Conservation (phyloP, 163 green algal species). For the Prototheca cutis region DNA sequence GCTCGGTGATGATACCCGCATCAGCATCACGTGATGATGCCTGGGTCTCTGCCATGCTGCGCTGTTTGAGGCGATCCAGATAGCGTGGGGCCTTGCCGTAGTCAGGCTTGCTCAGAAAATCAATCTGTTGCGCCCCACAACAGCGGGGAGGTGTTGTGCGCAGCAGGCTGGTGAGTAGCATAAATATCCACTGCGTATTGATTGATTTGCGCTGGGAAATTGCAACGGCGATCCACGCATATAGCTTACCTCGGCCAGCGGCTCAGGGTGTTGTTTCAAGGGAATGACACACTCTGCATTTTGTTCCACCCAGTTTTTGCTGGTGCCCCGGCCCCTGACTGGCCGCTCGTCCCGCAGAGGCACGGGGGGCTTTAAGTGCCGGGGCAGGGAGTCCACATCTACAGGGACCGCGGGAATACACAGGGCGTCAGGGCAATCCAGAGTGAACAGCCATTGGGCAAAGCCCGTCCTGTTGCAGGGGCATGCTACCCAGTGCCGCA, state of each 20-base stretch:
- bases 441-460: no score
- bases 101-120: constrained; percentile 27
- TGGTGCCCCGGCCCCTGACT: constrained; percentile 53
- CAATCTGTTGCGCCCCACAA: no score
- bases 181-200: neutral
- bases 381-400: no score
- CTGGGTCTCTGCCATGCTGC: constrained; percentile 44
- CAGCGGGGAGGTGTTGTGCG: no score
- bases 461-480: no score
- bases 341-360: constrained; percentile 46
- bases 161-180: no score
- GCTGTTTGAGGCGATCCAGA: constrained; percentile 47
- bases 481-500: no score
- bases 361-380: constrained; percentile 50
- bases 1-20: no score
- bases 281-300: constrained; percentile 28
- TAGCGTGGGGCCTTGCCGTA: constrained; percentile 53
- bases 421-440: no score
- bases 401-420: no score
- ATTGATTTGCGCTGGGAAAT: neutral
- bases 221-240: neutral
- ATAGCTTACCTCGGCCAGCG: neutral
- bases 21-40: constrained; percentile 6
- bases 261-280: neutral
- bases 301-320: constrained; percentile 71